Percentiles rank a stretch among this genome's conserved stretches.
Evolutionary conservation across 192 early-diverging fungal genomes (phyloP).

Genomic region (Gamsiella multidivaricata): DNA sequence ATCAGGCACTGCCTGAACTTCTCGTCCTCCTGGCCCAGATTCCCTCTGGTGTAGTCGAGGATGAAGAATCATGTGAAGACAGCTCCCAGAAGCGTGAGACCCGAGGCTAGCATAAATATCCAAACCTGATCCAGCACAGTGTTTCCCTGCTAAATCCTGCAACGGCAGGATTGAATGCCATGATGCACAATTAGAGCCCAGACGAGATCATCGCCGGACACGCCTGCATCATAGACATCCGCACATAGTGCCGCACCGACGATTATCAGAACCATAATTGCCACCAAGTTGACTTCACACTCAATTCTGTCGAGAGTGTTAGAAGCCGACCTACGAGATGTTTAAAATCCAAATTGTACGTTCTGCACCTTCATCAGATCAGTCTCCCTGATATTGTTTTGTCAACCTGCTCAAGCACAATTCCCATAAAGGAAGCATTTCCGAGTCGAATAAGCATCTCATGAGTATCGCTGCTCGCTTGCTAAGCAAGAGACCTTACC

Average conservation of each 20-base stretch:
- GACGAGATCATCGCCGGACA: conserved; percentile 43
- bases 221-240: conserved; percentile 38
- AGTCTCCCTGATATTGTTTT: not conserved
- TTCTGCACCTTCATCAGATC: no score
- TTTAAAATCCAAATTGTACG: not conserved
- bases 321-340: conserved; percentile 55
- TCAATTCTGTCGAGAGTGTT: conserved; percentile 60
- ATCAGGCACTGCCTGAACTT: conserved; percentile 56
- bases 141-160: conserved; percentile 41
- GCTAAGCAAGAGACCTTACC: no score
- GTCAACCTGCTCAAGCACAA: conserved; percentile 53
- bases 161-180: conserved; percentile 20
- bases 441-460: conserved; percentile 47
- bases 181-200: conserved; percentile 58
- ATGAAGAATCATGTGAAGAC: conserved; percentile 49
- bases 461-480: no score
- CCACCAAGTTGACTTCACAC: conserved; percentile 58
- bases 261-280: conserved; percentile 54
- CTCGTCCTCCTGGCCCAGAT: conserved; percentile 54
- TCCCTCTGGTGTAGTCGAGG: conserved; percentile 55
- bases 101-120: conserved; percentile 57
- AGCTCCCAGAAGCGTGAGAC: conserved; percentile 55
- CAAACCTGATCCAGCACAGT: conserved; percentile 49
- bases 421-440: conserved; percentile 59
- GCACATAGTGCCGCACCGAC: conserved; percentile 56